These are phyloP conservation scores for Chytridiales sp. DNA, from an alignment of 371 early-diverging fungal species.

Conservation along the genomic window DNA sequence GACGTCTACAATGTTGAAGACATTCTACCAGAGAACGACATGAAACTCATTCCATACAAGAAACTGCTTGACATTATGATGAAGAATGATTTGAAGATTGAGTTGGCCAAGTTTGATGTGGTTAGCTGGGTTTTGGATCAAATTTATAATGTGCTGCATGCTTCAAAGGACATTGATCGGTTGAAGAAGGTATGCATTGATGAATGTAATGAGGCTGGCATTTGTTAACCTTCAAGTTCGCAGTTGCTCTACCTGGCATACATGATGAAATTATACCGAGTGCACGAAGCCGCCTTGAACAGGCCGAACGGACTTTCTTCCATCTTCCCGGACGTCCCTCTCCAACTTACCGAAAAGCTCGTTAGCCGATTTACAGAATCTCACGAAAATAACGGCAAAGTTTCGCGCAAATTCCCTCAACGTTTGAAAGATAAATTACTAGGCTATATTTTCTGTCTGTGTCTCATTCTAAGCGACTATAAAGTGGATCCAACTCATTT, in stretches of 20 bases:
- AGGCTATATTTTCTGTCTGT: slow-evolving; percentile 70
- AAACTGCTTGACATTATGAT: slow-evolving; percentile 24
- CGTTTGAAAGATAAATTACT: slow-evolving; percentile 73
- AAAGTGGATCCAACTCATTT: slow-evolving; percentile 59
- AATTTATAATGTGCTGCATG: slow-evolving; percentile 13
- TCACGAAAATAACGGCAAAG: no score
- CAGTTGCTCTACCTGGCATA: slow-evolving; percentile 69
- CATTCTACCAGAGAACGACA: slow-evolving; percentile 63
- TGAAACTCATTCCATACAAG: slow-evolving; percentile 47
- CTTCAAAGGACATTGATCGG: slow-evolving; percentile 10
- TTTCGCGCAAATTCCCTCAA: slow-evolving; percentile 21
- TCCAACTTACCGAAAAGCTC: slow-evolving; percentile 62
- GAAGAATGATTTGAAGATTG: slow-evolving; percentile 28
- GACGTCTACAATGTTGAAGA: slow-evolving; percentile 73
- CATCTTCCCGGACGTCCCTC: slow-evolving; percentile 57
- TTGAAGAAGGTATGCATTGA: slow-evolving; percentile 18
- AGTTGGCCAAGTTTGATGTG: slow-evolving; percentile 29
- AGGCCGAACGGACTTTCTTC: slow-evolving; percentile 22
- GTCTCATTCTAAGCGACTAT: slow-evolving; percentile 70
- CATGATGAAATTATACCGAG: slow-evolving; percentile 65
- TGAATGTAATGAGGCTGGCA: no score
- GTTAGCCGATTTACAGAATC: slow-evolving; percentile 70
- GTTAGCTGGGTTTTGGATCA: slow-evolving; percentile 27
- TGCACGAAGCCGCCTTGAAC: slow-evolving; percentile 51
- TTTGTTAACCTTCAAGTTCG: slow-evolving; percentile 19